Evolutionary conservation across 2,329 filamentous ascomycete genomes (phyloP).

Genomic region (Helicocarpus griseus): DNA sequence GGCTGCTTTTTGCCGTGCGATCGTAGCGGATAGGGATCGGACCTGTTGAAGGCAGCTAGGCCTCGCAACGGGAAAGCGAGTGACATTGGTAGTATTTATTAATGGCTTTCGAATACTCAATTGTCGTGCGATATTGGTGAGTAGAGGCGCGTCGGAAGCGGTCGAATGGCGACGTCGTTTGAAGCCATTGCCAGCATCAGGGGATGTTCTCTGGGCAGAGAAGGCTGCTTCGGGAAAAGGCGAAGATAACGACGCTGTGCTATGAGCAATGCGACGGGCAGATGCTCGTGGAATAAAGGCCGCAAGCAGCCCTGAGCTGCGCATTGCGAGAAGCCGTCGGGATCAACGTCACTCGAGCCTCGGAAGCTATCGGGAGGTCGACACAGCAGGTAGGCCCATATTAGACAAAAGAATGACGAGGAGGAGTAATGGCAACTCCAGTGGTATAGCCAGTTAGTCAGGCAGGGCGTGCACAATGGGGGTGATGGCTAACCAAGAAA

Average conservation of each 20-base stretch:
- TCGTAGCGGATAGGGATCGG: slow-evolving; percentile 21
- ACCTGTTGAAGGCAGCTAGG: slow-evolving; percentile 14
- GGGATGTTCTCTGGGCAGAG: background rate
- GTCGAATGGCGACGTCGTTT: slow-evolving; percentile 19
- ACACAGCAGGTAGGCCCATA: background rate
- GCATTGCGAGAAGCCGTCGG: slow-evolving; percentile 23
- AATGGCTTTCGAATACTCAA: slow-evolving; percentile 4
- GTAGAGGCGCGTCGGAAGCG: slow-evolving; percentile 11
- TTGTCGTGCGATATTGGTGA: slow-evolving; percentile 10
- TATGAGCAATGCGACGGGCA: slow-evolving; percentile 18
- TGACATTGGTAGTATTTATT: slow-evolving; percentile 11
- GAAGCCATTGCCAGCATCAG: slow-evolving; percentile 7
- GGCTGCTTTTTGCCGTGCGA: background rate
- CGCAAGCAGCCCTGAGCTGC: slow-evolving; percentile 31
- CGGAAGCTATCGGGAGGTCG: slow-evolving; percentile 1
- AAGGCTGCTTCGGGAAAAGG: background rate
- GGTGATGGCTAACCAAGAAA: background rate
- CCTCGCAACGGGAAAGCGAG: slow-evolving; percentile 2
- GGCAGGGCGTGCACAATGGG: background rate
- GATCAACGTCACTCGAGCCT: background rate
- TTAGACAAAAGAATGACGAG: background rate
- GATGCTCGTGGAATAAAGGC: slow-evolving; percentile 24
- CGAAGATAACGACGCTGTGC: slow-evolving; percentile 8
- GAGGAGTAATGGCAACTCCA: background rate
- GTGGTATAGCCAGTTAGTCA: no score